Evolutionary conservation across 2,329 filamentous ascomycete genomes (phyloP).

Genomic region (Colletotrichum tabaci): DNA sequence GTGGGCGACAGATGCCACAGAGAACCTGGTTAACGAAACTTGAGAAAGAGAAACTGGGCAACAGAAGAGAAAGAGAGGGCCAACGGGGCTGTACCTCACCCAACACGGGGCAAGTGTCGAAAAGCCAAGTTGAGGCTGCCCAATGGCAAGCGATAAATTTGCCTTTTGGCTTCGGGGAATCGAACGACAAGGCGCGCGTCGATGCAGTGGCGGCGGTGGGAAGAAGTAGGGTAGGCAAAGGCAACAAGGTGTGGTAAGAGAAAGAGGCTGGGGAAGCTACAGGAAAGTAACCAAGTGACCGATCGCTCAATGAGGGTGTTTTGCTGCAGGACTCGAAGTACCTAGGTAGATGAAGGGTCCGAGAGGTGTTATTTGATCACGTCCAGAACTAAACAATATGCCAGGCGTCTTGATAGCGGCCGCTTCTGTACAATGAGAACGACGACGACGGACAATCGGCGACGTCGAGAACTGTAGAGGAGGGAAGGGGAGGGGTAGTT

Average conservation of each 20-base stretch:
- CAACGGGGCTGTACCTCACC: conserved; percentile 18
- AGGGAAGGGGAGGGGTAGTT: background rate
- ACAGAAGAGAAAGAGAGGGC: background rate
- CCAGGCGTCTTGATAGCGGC: conserved; percentile 10
- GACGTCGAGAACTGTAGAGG: background rate
- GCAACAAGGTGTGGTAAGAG: conserved; percentile 23
- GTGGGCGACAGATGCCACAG: conserved; percentile 29
- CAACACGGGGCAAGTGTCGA: conserved; percentile 16
- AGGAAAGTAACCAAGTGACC: conserved; percentile 12
- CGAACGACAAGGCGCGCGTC: conserved; percentile 21
- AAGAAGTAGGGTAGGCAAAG: background rate
- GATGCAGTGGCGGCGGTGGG: conserved; percentile 2
- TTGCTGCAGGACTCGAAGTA: background rate
- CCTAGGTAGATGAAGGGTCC: background rate
- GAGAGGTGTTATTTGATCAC: conserved; percentile 16
- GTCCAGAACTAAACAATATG: conserved; percentile 13
- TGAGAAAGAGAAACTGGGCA: conserved; percentile 5
- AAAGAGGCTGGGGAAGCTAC: conserved; percentile 7
- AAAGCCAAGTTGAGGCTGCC: conserved; percentile 17
- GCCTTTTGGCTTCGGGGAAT: conserved; percentile 14
- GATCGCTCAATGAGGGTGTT: background rate
- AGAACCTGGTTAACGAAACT: conserved; percentile 15
- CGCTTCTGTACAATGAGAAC: conserved; percentile 2
- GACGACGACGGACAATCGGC: background rate
- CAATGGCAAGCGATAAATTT: conserved; percentile 22